phyloP scores from a whole-genome alignment of 2,329 filamentous ascomycete species.

The Epichloe uncinata region DNA sequence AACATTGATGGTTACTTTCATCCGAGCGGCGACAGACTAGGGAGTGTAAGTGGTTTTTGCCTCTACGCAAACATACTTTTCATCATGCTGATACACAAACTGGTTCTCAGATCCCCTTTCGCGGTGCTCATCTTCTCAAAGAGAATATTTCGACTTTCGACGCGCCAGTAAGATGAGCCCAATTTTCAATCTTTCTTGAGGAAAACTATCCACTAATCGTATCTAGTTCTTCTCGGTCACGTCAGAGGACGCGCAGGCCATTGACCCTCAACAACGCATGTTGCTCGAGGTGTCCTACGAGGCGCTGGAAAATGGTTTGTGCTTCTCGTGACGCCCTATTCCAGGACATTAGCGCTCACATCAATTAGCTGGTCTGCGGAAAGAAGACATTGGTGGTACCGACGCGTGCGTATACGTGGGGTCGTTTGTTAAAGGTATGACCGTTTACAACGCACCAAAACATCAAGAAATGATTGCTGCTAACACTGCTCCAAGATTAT shows the following conservation, averaged over 20 bases:
- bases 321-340: neutral
- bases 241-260: conserved; percentile 35
- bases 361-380: conserved; percentile 27
- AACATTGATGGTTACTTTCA: conserved; percentile 42
- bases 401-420: conserved; percentile 36
- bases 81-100: conserved; percentile 4
- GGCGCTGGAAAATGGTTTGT: conserved; percentile 34
- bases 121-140: conserved; percentile 38
- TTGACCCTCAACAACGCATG: conserved; percentile 40
- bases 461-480: neutral
- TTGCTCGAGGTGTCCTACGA: conserved; percentile 38
- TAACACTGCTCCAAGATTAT: conserved; percentile 25
- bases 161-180: conserved; percentile 25
- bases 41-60: conserved; percentile 26
- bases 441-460: neutral
- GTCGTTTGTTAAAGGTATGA: conserved; percentile 34
- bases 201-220: neutral
- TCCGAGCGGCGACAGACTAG: conserved; percentile 34
- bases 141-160: conserved; percentile 34
- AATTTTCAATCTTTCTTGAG: neutral
- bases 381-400: conserved; percentile 29
- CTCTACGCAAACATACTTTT: neutral
- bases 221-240: conserved; percentile 37
- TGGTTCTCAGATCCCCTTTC: conserved; percentile 28
- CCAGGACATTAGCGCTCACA: neutral